These are phyloP conservation scores for Aspergillus carlsbadensis DNA, from an alignment of 495 filamentous ascomycete genomes.

Conservation along the genomic window DNA sequence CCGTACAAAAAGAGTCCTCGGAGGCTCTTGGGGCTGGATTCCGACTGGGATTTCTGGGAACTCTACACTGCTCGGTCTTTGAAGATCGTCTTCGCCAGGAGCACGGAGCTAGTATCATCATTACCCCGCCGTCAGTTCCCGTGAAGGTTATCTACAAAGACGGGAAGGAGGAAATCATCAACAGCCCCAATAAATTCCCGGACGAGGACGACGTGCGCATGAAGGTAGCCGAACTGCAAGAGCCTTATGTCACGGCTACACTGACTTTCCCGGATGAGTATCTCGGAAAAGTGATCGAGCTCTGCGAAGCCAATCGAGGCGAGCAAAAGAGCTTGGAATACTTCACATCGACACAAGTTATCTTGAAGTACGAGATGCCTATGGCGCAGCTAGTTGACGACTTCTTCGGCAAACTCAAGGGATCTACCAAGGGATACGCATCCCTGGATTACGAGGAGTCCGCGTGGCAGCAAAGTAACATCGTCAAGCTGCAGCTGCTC, in stretches of 20 bases:
- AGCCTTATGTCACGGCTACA: slow-evolving; percentile 84
- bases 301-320: slow-evolving; percentile 88
- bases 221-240: slow-evolving; percentile 66
- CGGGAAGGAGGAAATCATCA: slow-evolving; percentile 70
- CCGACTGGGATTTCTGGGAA: slow-evolving; percentile 92
- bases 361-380: slow-evolving; percentile 88
- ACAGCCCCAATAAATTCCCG: slow-evolving; percentile 84
- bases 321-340: slow-evolving; percentile 82
- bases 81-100: slow-evolving; percentile 95
- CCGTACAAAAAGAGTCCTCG: slow-evolving; percentile 87
- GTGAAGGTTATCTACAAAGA: slow-evolving; percentile 78
- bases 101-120: slow-evolving; percentile 92
- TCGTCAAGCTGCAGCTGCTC: slow-evolving; percentile 87
- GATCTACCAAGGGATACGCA: slow-evolving; percentile 78
- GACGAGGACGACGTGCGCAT: slow-evolving; percentile 61
- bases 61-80: slow-evolving; percentile 95
- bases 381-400: slow-evolving; percentile 89
- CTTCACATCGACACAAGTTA: slow-evolving; percentile 93
- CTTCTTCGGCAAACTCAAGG: slow-evolving; percentile 96
- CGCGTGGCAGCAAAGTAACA: slow-evolving; percentile 73
- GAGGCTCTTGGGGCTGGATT: slow-evolving; percentile 93
- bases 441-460: slow-evolving; percentile 95
- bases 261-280: slow-evolving; percentile 94
- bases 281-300: slow-evolving; percentile 87
- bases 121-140: slow-evolving; percentile 92